Evolutionary conservation across 257 asterid species (phyloP).

Genomic region (Euphrasia confusa): DNA sequence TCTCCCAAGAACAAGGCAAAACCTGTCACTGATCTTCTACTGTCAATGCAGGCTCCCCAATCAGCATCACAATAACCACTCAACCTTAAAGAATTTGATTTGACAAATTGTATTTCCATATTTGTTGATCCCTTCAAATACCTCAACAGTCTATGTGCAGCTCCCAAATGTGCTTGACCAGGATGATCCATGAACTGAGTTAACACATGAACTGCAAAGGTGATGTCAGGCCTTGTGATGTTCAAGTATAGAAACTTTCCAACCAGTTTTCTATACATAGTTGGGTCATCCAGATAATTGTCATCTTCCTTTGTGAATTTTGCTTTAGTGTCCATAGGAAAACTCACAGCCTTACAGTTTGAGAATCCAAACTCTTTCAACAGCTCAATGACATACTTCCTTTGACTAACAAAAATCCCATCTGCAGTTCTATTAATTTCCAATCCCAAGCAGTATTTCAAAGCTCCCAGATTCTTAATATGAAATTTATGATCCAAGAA

Average conservation of each 20-base stretch:
- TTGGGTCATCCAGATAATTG: not conserved
- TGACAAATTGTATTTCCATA: not conserved
- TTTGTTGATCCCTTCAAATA: not conserved
- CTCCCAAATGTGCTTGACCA: not conserved
- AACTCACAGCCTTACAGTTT: not conserved
- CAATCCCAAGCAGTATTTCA: not conserved
- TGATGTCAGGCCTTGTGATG: not conserved
- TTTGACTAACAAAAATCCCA: not conserved
- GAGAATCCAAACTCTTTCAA: not conserved
- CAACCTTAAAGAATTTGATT: not conserved
- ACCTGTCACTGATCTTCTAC: not conserved
- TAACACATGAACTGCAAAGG: not conserved
- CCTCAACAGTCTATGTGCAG: not conserved
- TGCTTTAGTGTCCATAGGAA: not conserved
- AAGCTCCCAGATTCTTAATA: not conserved
- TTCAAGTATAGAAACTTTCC: not conserved
- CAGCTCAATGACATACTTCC: not conserved
- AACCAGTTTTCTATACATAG: not conserved
- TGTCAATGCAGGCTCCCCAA: not conserved
- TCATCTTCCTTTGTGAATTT: not conserved
- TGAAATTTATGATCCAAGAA: no score
- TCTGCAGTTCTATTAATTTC: not conserved
- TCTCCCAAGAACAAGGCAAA: not conserved
- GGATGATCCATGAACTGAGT: not conserved
- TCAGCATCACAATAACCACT: not conserved